Conservation (phyloP, 495 filamentous ascomycete species). For the Penicillium soppii region DNA sequence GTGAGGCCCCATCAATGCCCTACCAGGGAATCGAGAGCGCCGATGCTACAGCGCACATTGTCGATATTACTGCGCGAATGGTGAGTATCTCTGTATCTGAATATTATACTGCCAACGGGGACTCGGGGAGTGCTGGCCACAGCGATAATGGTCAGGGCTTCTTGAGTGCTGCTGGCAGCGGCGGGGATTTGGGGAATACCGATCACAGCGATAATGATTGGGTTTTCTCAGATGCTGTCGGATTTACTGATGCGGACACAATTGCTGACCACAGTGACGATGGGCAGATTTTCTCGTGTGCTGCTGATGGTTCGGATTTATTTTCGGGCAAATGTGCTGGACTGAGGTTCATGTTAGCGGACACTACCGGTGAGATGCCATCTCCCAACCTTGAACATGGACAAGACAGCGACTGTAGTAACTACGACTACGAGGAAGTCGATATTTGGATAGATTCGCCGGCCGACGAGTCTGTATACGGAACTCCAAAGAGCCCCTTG, state of each 20-base stretch:
- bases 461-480: neutral
- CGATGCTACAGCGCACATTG: neutral
- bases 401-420: neutral
- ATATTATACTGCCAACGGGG: neutral
- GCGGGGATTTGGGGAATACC: neutral
- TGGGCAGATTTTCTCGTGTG: neutral
- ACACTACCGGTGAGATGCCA: no score
- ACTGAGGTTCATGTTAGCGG: no score
- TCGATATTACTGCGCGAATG: conserved; percentile 15
- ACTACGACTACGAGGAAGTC: neutral
- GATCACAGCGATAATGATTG: neutral
- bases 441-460: neutral
- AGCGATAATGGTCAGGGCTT: neutral
- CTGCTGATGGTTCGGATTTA: neutral
- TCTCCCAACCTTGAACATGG: no score
- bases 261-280: conserved; percentile 1
- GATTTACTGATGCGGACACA: neutral
- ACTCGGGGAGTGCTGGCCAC: neutral
- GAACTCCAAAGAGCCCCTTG: no score
- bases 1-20: neutral
- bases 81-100: neutral
- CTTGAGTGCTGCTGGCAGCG: conserved; percentile 1
- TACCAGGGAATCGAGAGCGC: conserved; percentile 7
- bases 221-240: neutral
- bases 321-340: neutral